phyloP scores from a whole-genome alignment of 1,284 basidiomycete genomes.

The Trametes versicolor region DNA sequence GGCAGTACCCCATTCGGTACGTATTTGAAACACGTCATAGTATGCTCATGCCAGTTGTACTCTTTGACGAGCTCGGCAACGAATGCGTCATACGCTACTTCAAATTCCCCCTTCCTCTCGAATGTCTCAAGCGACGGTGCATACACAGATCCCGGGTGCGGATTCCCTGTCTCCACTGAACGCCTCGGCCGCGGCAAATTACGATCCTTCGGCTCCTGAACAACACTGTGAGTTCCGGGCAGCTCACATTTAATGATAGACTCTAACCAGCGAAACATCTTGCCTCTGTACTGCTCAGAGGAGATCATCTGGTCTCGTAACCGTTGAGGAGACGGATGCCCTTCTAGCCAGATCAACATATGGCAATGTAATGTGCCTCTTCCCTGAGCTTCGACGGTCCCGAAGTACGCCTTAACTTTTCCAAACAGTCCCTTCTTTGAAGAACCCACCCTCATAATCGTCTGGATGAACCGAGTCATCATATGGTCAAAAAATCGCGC shows the following conservation, averaged over 20 bases:
- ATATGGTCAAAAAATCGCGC: constrained; percentile 21
- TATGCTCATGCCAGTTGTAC: constrained; percentile 33
- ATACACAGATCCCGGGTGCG: not conserved
- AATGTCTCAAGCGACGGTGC: not conserved
- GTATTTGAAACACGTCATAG: constrained; percentile 31
- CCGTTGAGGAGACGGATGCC: constrained; percentile 16
- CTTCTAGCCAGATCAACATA: constrained; percentile 34
- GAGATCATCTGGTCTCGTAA: constrained; percentile 15
- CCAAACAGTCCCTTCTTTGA: constrained; percentile 23
- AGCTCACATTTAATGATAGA: constrained; percentile 23
- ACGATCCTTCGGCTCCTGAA: not conserved
- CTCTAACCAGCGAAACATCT: constrained; percentile 12
- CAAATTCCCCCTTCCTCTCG: not conserved
- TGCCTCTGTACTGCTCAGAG: not conserved
- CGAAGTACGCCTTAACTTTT: constrained; percentile 23
- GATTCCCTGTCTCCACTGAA: not conserved
- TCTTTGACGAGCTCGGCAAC: constrained; percentile 12
- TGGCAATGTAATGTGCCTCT: constrained; percentile 31
- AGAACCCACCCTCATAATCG: constrained; percentile 5
- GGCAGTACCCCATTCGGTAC: not conserved
- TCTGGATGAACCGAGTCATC: constrained; percentile 17
- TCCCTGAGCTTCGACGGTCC: constrained; percentile 31
- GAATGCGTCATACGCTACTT: not conserved
- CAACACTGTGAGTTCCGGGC: not conserved
- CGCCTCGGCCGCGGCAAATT: not conserved